Conservation (phyloP, 2,329 filamentous ascomycete genomes). For the Cladosporium velox region DNA sequence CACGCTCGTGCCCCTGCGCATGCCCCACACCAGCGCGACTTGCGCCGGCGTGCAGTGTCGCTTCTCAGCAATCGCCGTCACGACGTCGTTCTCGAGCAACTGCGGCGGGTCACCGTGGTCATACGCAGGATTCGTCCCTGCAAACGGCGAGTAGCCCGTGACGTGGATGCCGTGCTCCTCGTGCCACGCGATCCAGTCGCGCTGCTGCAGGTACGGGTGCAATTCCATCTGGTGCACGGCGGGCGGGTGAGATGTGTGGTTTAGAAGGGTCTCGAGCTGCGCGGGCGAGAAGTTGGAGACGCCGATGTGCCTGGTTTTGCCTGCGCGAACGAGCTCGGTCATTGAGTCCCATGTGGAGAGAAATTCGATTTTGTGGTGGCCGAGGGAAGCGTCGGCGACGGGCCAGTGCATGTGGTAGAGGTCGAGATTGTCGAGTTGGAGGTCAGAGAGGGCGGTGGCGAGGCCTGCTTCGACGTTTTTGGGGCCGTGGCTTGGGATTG, state of each 20-base stretch:
- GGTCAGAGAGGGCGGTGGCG: constrained; percentile 42
- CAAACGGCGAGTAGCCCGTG: constrained; percentile 54
- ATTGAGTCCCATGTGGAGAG: constrained; percentile 66
- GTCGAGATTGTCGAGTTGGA: constrained; percentile 46
- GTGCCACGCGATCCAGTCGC: constrained; percentile 55
- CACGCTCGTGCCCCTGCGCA: constrained; percentile 50
- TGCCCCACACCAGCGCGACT: constrained; percentile 52
- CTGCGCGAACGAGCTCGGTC: constrained; percentile 60
- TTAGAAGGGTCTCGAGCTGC: constrained; percentile 52
- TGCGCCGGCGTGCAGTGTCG: constrained; percentile 49
- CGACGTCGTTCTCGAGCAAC: constrained; percentile 47
- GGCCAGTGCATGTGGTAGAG: constrained; percentile 52
- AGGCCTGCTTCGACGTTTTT: constrained; percentile 36
- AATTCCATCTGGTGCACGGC: constrained; percentile 53
- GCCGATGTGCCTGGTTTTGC: constrained; percentile 69
- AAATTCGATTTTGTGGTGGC: constrained; percentile 30
- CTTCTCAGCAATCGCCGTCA: constrained; percentile 42
- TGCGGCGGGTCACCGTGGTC: constrained; percentile 33
- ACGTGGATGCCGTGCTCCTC: constrained; percentile 53
- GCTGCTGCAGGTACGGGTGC: constrained; percentile 68
- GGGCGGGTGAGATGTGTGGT: constrained; percentile 53
- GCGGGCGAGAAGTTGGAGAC: constrained; percentile 72
- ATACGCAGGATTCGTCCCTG: constrained; percentile 53
- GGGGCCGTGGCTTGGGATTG: constrained; percentile 31
- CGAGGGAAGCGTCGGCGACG: constrained; percentile 26